Evolutionary conservation across 306 rosid genomes (phyloP), one percentile per base, ranked within the genome.

Genomic region (Astragalus membranaceus): DNA sequence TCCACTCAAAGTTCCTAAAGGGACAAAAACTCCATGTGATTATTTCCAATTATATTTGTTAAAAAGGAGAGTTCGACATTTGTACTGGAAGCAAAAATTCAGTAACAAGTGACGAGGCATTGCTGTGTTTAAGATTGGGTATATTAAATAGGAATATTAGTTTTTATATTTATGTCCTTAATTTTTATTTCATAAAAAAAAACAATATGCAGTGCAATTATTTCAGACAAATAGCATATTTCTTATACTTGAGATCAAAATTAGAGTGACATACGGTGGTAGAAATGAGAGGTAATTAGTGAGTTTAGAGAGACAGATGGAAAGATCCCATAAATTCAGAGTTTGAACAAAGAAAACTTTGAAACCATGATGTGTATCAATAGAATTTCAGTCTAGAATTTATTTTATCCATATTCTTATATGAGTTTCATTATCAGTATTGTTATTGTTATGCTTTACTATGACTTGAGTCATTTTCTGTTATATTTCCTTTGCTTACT

Each of bases 401-500:
- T n/a, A n/a, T 20, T 20, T 20, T 20, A 20, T 20, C 2, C 23
- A 20, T 20, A 20, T 20, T 20, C 2, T 20, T 2, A 20, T 20
- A 20, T 20, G 23, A 20, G 1, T 20, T 20, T 20, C 2, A 2
- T 33, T 36, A 8, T 39, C 15, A 16, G 2, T 63, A 50, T 75
- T 16, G 5, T 52, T 63, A 50, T 75, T 16, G 5, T 52, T 69
- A 8, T 54, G 26, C n/a, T 44, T 52, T 59, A 48, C 23, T 74
- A 51, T 62, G 67, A 55, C 53, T 53, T 52, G 78, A 58, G 57
- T n/a, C 16, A 7, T 33, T 51, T 17, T 29, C 8, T 69, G 9
- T 30, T 53, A 64, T 42, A 54, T 37, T 50, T 53, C n/a, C 47
- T 62, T 72, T 51, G 30, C 75, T 35, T 64, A 71, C 10, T 16